A percentile compares a stretch with the other conserved stretches of the same genome.
phyloP scores from a whole-genome alignment of 192 early-diverging fungal species.

The Globomyces pollinis-pini region DNA sequence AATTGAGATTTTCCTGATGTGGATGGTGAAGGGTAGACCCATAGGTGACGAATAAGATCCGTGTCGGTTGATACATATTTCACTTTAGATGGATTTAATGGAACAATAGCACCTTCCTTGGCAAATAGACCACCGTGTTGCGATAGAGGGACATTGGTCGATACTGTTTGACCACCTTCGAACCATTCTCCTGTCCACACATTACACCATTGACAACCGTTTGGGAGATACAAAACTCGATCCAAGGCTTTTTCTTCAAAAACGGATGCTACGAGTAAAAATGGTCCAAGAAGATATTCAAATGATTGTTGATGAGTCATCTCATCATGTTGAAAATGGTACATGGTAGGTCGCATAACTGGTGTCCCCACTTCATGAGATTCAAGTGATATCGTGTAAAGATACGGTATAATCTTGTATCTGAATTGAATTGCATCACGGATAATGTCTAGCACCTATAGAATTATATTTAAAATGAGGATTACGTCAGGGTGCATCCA shows the following conservation, averaged over 20 bases:
- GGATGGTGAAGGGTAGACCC: no score
- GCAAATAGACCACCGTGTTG: slow-evolving; percentile 37
- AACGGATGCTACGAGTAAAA: slow-evolving; percentile 44
- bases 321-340: slow-evolving; percentile 42
- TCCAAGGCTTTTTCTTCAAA: slow-evolving; percentile 20
- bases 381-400: slow-evolving; percentile 41
- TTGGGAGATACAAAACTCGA: slow-evolving; percentile 28
- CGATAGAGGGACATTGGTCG: slow-evolving; percentile 25
- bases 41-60: not conserved
- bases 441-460: slow-evolving; percentile 40
- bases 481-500: slow-evolving; percentile 52
- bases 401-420: slow-evolving; percentile 49
- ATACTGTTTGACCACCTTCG: slow-evolving; percentile 24
- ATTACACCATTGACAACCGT: slow-evolving; percentile 34
- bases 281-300: slow-evolving; percentile 47
- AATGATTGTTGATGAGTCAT: slow-evolving; percentile 26
- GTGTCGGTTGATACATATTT: not conserved
- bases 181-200: slow-evolving; percentile 33
- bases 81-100: slow-evolving; percentile 9
- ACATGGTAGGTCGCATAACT: slow-evolving; percentile 45
- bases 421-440: slow-evolving; percentile 41
- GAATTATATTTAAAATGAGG: no score
- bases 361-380: slow-evolving; percentile 25
- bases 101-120: slow-evolving; percentile 30
- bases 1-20: not conserved